Evolutionary conservation across 495 filamentous ascomycete genomes (phyloP), one percentile per base, ranked within the genome.

Genomic region (Geopyxis carbonaria): DNA sequence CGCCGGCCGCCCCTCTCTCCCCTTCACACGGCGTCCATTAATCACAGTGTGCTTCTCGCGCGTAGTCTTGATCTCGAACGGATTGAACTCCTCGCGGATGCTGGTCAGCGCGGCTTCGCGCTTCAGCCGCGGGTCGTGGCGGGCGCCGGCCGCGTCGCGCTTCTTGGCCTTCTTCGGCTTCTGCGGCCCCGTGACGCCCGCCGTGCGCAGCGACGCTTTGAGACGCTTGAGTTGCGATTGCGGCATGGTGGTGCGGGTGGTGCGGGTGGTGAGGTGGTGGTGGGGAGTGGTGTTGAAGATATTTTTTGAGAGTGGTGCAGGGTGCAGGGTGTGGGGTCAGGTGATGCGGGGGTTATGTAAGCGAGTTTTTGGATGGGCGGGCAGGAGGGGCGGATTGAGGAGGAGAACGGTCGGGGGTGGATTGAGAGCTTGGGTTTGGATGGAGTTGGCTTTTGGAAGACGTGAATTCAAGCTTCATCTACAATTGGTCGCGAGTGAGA

Each of bases 151-250:
- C 27, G 70, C 70, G 25, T 67, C 69, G 57, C 75, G 73, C 57
- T 78, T 69, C 55, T 76, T 80, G 51, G 93, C 72, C 59, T 92
- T 93, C 55, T 93, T 93, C 14, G 83, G 89, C 52, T 91, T 71
- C 53, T 86, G 84, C 3, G 80, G 83, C 2, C 83, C 80, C 32
- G 83, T 74, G 22, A 95, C 74, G 16, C 89, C 87, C 42, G 84
- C 80, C 21, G 91, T 80, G 42, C 72, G 69, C 9, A 97, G 68
- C 4, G 85, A 93, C 42, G 78, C 66, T 61, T 93, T 97, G 11
- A 97, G 70, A 61, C 84, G 83, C 60, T 95, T 95, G 13, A 97
- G 68, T 61, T 97, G 89, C 5, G 89, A 97, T 44, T 86, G 81
- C 39, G 87, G 70, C 89, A 97, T 97, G 43, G 47, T 64, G 38